These are phyloP conservation scores for Plantago lanceolata DNA, from an alignment of 305 asterid genomes.

Conservation along the genomic window DNA sequence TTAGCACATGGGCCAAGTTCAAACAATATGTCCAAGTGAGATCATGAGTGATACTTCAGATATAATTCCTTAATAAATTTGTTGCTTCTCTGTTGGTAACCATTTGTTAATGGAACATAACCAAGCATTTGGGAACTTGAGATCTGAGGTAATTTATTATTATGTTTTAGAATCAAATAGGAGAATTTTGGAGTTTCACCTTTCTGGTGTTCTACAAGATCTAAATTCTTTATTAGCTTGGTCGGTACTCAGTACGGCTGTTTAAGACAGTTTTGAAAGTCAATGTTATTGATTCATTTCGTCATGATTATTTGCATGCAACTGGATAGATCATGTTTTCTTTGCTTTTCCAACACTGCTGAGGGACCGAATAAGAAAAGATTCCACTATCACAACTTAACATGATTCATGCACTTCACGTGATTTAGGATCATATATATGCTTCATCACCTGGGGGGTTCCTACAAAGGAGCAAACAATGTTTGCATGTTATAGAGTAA, in stretches of 20 bases:
- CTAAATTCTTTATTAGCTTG: neutral
- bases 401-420: conserved; percentile 4
- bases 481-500: conserved; percentile 6
- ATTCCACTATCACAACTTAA: neutral
- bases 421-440: neutral
- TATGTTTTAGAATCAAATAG: neutral
- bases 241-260: conserved; percentile 9
- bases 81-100: neutral
- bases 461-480: neutral
- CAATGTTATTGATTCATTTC: neutral
- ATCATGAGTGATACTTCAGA: neutral
- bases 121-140: neutral
- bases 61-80: too few relatives aligned
- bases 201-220: neutral
- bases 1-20: neutral
- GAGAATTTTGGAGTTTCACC: neutral
- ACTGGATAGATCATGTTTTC: neutral
- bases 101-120: conserved; percentile 1
- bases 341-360: conserved; percentile 3
- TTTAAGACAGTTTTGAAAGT: neutral
- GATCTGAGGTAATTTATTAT: neutral
- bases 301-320: neutral
- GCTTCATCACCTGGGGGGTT: neutral
- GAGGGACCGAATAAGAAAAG: conserved; percentile 5
- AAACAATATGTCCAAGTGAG: too few relatives aligned